Base-by-base conservation (phyloP, 176 grass and related monocot genomes). In the Miscanthus lutarioriparius region DNA sequence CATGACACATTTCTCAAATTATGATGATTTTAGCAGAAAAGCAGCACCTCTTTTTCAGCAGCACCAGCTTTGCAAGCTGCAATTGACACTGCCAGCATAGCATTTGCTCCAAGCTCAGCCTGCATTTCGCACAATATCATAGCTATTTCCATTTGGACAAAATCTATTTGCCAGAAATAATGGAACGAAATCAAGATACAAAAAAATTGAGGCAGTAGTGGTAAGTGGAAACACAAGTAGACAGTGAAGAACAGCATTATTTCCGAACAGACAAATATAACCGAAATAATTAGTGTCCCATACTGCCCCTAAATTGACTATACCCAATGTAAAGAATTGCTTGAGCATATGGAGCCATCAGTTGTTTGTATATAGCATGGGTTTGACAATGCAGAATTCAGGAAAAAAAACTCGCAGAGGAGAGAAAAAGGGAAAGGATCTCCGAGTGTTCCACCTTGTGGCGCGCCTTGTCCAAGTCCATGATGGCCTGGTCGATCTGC, bases 401-500 rank as follows among this genome's bases (percentile, higher is more conserved):
- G 22, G 51, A 78, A 26, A 8, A 47, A 64, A 85, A 71, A 89
- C 58, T 2, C 41, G 20, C 3, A 78, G 49, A 49, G 33, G 37
- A 47, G 58, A 22, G 37, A 75, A 1, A 78, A 62, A 12, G 22
- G 17, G 70, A 64, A 6, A 90, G 19, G 35, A 43, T 36, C 47
- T n/a, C 44, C n/a, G 70, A n/a, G 14, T 49, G 49, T 40, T 67
- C 69, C 78, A 81, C 96, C 91, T 94, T 99, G 86, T 96, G 92
- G 70, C 87, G 91, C 25, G 89, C 91, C 81, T 96, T 99, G 90
- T 99, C 93, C 88, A 99, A 81, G 85, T 95, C 96, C 80, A 99
- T 99, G 87, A 99, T 92, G 73, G 96, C 93, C 86, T 96, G 96
- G 89, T 99, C 96, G 85, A 99, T 99, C 82, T 99, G 96, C 66